These are phyloP conservation scores for Hymenoscyphus scutula DNA, from an alignment of 2,329 filamentous ascomycete species.

Conservation along the genomic window DNA sequence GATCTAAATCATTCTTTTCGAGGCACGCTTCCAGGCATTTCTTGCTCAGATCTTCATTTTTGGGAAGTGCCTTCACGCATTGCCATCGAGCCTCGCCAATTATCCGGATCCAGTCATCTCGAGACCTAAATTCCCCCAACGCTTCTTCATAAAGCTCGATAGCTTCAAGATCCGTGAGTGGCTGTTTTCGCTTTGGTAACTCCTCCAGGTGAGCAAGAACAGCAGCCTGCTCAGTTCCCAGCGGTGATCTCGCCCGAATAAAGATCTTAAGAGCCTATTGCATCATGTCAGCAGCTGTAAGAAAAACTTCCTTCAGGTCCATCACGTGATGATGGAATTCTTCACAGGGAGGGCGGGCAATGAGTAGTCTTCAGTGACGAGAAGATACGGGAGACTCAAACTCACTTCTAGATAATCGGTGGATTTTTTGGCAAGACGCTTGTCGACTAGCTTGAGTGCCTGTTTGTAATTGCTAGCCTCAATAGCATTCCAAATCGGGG, in stretches of 20 bases:
- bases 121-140: slow-evolving; percentile 25
- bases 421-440: slow-evolving; percentile 35
- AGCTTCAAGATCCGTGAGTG: slow-evolving; percentile 31
- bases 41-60: slow-evolving; percentile 31
- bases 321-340: slow-evolving; percentile 21
- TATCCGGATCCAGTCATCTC: slow-evolving; percentile 30
- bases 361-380: neutral
- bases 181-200: slow-evolving; percentile 25
- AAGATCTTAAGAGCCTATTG: slow-evolving; percentile 35
- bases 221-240: slow-evolving; percentile 30
- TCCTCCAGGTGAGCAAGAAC: slow-evolving; percentile 32
- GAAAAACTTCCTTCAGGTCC: neutral
- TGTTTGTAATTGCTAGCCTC: slow-evolving; percentile 37
- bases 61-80: slow-evolving; percentile 33
- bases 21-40: slow-evolving; percentile 36
- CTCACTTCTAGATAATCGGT: slow-evolving; percentile 36
- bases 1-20: slow-evolving; percentile 33
- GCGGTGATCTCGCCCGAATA: slow-evolving; percentile 30
- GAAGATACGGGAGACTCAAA: too few species aligned
- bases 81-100: slow-evolving; percentile 35
- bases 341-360: neutral
- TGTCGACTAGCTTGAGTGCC: slow-evolving; percentile 37
- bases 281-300: slow-evolving; percentile 18
- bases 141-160: slow-evolving; percentile 35
- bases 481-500: slow-evolving; percentile 36